A percentile compares a stretch with the other conserved stretches of the same genome.
These are phyloP conservation scores for Wickerhamomyces subpelliculosus DNA, from an alignment of 805 yeast genomes.

Conservation along the genomic window DNA sequence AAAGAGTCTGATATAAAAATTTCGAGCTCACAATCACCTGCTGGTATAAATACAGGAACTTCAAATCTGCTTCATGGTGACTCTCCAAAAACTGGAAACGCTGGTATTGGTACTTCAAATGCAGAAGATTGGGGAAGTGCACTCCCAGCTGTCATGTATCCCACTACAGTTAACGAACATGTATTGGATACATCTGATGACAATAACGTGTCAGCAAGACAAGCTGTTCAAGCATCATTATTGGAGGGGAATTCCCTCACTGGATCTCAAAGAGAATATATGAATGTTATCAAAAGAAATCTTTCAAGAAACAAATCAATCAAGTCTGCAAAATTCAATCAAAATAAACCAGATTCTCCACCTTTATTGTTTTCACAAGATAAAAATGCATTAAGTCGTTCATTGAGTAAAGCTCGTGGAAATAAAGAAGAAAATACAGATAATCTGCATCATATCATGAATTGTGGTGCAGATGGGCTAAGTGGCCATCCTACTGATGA, in stretches of 20 bases:
- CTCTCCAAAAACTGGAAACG: neutral
- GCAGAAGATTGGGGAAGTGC: neutral
- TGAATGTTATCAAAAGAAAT: conserved; percentile 4
- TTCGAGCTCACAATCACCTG: neutral
- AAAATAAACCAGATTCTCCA: neutral
- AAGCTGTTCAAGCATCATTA: conserved; percentile 3
- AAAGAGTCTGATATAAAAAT: too few relatives aligned
- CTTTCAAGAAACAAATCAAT: conserved; percentile 11
- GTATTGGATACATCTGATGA: neutral
- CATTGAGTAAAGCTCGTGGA: conserved; percentile 1
- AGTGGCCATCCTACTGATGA: too few relatives aligned
- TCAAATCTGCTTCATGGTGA: too few relatives aligned
- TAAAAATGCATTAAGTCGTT: conserved; percentile 1
- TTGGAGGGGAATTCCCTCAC: conserved; percentile 2
- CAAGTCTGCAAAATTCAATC: conserved; percentile 1
- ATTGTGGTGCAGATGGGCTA: too few relatives aligned
- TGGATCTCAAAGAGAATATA: conserved; percentile 3
- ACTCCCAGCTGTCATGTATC: neutral
- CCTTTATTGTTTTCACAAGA: conserved; percentile 8
- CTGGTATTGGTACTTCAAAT: neutral
- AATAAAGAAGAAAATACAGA: neutral
- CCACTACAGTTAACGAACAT: neutral
- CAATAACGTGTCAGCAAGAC: neutral
- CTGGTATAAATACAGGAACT: too few relatives aligned
- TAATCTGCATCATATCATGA: too few relatives aligned